Evolutionary conservation across 169 alveolate genomes (phyloP).

Genomic region (Perkinsus marinus): DNA sequence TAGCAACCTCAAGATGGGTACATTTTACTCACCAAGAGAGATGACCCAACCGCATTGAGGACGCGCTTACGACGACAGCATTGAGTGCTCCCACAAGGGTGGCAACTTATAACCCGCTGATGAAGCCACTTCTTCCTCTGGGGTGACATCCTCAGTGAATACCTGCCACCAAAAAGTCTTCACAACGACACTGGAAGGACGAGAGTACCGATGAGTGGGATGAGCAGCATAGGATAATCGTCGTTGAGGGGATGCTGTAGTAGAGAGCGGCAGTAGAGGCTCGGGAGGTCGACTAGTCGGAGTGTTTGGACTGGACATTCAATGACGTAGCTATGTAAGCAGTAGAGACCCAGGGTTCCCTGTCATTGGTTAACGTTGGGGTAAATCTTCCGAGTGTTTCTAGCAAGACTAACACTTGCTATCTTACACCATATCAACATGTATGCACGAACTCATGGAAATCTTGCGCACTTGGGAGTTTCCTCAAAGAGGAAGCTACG

Average conservation of each 20-base stretch:
- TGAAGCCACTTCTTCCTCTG: background rate
- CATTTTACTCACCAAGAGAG: background rate
- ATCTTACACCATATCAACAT: too few relatives aligned
- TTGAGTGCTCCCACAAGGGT: background rate
- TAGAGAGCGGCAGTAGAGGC: background rate
- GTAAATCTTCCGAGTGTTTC: too few relatives aligned
- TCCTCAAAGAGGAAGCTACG: too few relatives aligned
- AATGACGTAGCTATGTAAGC: background rate
- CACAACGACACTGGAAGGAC: background rate
- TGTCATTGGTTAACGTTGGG: too few relatives aligned
- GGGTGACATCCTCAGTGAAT: background rate
- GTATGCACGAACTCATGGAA: too few relatives aligned
- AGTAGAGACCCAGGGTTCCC: too few relatives aligned
- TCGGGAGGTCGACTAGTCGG: background rate
- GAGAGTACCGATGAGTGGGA: background rate
- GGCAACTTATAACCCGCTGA: background rate
- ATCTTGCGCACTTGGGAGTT: too few relatives aligned
- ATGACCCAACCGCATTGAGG: background rate
- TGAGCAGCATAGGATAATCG: background rate
- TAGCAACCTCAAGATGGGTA: background rate
- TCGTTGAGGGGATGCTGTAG: background rate
- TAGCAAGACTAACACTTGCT: too few relatives aligned
- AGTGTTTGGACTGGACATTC: background rate
- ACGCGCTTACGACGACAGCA: background rate
- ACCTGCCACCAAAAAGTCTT: background rate